Percentiles rank a stretch among this genome's conserved stretches.
Conservation (phyloP, 2,329 filamentous ascomycete genomes). For the Cercospora citrullina region DNA sequence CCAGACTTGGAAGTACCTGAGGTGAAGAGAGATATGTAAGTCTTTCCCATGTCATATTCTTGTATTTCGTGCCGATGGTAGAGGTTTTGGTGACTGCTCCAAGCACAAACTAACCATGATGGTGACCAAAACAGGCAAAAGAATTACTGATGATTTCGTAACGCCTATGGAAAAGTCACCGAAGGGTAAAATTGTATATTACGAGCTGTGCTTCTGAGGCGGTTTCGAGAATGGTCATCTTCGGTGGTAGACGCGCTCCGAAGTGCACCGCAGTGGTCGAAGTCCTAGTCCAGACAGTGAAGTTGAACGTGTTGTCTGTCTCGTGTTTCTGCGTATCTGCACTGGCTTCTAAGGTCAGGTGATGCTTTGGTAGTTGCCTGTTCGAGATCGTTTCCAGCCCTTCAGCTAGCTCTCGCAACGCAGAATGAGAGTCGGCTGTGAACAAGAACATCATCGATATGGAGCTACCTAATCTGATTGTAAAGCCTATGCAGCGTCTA, state of each 20-base stretch:
- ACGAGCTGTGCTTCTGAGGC: neutral
- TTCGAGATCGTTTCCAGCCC: neutral
- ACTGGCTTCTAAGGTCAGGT: neutral
- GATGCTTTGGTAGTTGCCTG: neutral
- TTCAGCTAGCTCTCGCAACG: too few relatives aligned
- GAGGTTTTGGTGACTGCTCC: neutral
- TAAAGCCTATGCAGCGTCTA: neutral
- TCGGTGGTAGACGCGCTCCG: too few relatives aligned
- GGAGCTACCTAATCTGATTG: neutral
- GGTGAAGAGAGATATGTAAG: conserved; percentile 6
- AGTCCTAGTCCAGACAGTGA: too few relatives aligned
- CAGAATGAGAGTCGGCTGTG: neutral
- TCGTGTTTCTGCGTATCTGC: too few relatives aligned
- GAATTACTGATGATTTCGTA: neutral
- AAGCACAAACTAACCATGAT: neutral
- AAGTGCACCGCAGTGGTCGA: too few relatives aligned
- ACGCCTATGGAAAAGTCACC: neutral
- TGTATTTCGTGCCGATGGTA: neutral
- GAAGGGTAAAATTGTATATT: neutral
- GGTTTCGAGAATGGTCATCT: too few relatives aligned
- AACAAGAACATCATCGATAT: neutral
- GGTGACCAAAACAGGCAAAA: neutral
- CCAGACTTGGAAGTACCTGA: conserved; percentile 1
- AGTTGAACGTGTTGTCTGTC: too few relatives aligned
- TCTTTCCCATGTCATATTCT: neutral